Evolutionary conservation across 495 filamentous ascomycete species (phyloP).

Genomic region (Parathielavia hyrcaniae): DNA sequence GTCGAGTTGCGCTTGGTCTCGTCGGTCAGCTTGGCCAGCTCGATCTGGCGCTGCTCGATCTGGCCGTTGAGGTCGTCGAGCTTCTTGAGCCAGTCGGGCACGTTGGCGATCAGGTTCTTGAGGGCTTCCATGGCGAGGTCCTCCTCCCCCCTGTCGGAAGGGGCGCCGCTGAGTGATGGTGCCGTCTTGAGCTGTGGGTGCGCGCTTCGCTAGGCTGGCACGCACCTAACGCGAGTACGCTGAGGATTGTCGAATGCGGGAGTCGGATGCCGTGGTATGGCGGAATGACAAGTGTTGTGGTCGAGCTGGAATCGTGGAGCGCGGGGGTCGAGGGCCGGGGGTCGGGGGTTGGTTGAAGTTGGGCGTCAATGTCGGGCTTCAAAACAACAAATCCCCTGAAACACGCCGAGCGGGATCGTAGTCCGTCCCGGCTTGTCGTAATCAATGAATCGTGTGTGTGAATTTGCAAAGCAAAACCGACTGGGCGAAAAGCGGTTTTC

Average conservation of each 20-base stretch:
- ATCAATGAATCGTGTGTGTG: background rate
- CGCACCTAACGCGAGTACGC: constrained; percentile 17
- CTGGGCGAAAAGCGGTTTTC: background rate
- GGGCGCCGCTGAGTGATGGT: constrained; percentile 4
- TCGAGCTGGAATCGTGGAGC: background rate
- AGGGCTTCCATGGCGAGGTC: constrained; percentile 56
- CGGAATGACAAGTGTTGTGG: background rate
- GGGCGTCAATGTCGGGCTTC: constrained; percentile 2
- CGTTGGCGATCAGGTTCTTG: constrained; percentile 53
- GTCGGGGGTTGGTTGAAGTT: too few relatives aligned
- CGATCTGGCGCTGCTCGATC: constrained; percentile 61
- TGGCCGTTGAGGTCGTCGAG: constrained; percentile 64
- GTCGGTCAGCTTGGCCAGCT: constrained; percentile 51
- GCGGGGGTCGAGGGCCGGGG: background rate
- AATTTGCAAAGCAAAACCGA: background rate
- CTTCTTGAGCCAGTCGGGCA: constrained; percentile 62
- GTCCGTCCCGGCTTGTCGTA: background rate
- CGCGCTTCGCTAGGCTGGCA: constrained; percentile 28
- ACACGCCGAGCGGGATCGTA: background rate
- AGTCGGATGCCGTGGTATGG: background rate
- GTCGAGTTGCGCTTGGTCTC: constrained; percentile 22
- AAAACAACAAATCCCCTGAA: background rate
- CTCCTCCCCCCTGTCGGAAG: constrained; percentile 26
- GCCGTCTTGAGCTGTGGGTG: constrained; percentile 27
- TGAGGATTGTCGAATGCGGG: background rate